Base-by-base conservation (phyloP, 257 asterid species). In the Anisodus tanguticus region DNA sequence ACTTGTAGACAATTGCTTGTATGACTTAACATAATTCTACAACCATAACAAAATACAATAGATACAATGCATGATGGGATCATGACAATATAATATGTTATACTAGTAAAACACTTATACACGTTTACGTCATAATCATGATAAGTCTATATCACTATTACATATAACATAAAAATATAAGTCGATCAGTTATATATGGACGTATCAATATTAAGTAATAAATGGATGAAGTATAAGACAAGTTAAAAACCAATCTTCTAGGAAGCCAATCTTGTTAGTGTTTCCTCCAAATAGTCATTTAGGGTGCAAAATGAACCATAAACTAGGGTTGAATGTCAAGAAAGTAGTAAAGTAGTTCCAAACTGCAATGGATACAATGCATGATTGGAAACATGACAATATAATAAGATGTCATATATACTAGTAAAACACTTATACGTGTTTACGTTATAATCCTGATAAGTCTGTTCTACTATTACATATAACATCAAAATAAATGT, bases 21-120 rank as follows among this genome's bases (percentile, higher is more conserved):
- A 31, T 53, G 66, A 77, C 66, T 53, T 77, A 8, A 31, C 82
- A 77, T 77, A 53, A 53, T 77, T 26, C 22, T 76, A 49, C 81
- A 76, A 51, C 81, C 81, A 76, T 51, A 76, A 76, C 45, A 76
- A 76, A 49, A 76, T 76, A 45, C 35, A 49, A 51, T 22, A 76
- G 0, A 26, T 76, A 76, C 62, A 76, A 6, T 72, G 41, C 59
- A 72, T 51, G 4, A 0, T 51, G 5, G 4, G 41, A 76, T 26
- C 81, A 51, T 76, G 43, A 76, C 62, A 0, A 72, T 47, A 47
- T 12, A 47, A 49, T 51, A 76, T 6, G 13, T 26, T 17, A 39
- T 68, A 45, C 35, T 70, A 43, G 79, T 9, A 43, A 43, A 69
- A 0, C 9, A 71, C 37, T n/a, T 71, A 3, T 3, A 71, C 57